Evolutionary conservation across 2,329 filamentous ascomycete genomes (phyloP).

Genomic region (Sporothrix phasma): DNA sequence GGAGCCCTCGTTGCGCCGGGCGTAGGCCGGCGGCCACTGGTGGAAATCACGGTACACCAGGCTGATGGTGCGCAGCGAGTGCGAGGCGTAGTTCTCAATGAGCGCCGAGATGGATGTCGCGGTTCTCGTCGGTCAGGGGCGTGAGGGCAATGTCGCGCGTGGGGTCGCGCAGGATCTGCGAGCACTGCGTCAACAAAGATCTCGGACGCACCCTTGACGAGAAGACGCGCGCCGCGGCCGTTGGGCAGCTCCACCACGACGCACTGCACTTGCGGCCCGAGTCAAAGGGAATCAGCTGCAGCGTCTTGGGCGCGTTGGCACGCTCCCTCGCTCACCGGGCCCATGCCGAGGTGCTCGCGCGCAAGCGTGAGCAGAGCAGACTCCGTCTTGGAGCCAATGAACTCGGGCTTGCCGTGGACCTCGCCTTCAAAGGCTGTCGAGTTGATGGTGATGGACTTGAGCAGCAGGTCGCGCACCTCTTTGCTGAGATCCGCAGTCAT

Average conservation of each 20-base stretch:
- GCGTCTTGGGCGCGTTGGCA: slow-evolving; percentile 35
- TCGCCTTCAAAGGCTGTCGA: slow-evolving; percentile 71
- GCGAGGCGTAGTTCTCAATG: slow-evolving; percentile 68
- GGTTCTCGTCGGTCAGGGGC: slow-evolving; percentile 42
- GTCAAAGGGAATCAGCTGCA: slow-evolving; percentile 66
- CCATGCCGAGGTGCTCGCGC: slow-evolving; percentile 56
- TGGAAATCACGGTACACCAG: slow-evolving; percentile 77
- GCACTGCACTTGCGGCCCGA: slow-evolving; percentile 65
- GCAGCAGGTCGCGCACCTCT: slow-evolving; percentile 42
- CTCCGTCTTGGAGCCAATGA: slow-evolving; percentile 71
- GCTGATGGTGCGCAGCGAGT: slow-evolving; percentile 75
- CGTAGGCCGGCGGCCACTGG: slow-evolving; percentile 66
- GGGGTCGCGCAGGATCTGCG: slow-evolving; percentile 40
- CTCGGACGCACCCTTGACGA: slow-evolving; percentile 56
- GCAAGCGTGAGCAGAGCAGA: slow-evolving; percentile 64
- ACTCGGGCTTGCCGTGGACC: slow-evolving; percentile 54
- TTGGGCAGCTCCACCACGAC: slow-evolving; percentile 43
- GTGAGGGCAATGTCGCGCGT: slow-evolving; percentile 33
- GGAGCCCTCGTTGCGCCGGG: slow-evolving; percentile 44
- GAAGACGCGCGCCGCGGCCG: slow-evolving; percentile 42
- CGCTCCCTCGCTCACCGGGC: slow-evolving; percentile 54
- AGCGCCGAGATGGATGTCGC: slow-evolving; percentile 50
- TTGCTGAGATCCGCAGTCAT: slow-evolving; percentile 37
- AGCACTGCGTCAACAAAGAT: slow-evolving; percentile 51
- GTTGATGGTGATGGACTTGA: slow-evolving; percentile 53